Evolutionary conservation across 768 basidiomycete species (phyloP).

Genomic region (Mycena rosella): DNA sequence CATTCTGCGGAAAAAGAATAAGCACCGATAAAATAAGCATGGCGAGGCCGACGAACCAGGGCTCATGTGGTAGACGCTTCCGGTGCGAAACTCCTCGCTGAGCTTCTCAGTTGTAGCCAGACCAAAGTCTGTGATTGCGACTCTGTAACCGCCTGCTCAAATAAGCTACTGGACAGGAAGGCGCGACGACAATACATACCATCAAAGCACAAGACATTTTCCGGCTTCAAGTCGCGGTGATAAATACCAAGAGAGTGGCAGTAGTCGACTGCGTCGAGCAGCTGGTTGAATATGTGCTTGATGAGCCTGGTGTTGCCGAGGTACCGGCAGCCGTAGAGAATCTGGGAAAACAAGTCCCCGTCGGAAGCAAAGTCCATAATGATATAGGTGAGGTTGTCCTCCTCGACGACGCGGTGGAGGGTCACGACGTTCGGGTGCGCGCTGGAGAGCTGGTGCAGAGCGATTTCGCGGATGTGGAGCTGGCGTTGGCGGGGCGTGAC

Average conservation of each 20-base stretch:
- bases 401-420: conserved; percentile 90
- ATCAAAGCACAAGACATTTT: conserved; percentile 92
- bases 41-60: conserved; percentile 69
- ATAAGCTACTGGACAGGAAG: background rate
- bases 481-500: conserved; percentile 71
- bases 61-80: conserved; percentile 99
- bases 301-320: conserved; percentile 88
- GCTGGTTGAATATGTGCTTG: conserved; percentile 91
- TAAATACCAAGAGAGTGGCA: conserved; percentile 94
- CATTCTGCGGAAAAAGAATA: conserved; percentile 74
- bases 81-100: conserved; percentile 92
- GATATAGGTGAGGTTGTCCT: conserved; percentile 85
- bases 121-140: conserved; percentile 96
- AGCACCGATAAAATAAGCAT: conserved; percentile 31
- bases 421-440: conserved; percentile 88
- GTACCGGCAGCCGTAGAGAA: conserved; percentile 81
- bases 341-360: conserved; percentile 94
- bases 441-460: conserved; percentile 80
- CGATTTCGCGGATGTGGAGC: conserved; percentile 91
- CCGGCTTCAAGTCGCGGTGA: conserved; percentile 98
- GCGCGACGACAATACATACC: conserved; percentile 21
- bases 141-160: conserved; percentile 65
- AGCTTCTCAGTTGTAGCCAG: conserved; percentile 89
- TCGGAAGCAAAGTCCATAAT: conserved; percentile 94
- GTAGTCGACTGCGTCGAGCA: conserved; percentile 93